These are phyloP conservation scores for Beta macrorhiza DNA, from an alignment of 179 eudicot species.

Conservation along the genomic window DNA sequence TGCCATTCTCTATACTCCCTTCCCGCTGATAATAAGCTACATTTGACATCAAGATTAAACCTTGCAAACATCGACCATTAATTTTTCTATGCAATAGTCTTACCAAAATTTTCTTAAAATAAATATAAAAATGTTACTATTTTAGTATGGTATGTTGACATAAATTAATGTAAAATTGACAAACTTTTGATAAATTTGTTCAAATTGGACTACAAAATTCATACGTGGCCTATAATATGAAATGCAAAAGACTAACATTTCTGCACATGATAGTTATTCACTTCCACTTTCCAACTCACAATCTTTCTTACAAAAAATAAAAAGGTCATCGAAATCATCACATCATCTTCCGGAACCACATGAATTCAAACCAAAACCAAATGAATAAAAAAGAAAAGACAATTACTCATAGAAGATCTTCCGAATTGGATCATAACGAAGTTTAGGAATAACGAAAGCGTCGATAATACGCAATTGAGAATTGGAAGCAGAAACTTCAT, in stretches of 20 bases:
- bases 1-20: not conserved
- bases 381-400: not conserved
- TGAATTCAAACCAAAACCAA: not conserved
- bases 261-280: not conserved
- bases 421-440: slow-evolving; percentile 64
- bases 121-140: not conserved
- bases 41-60: not conserved
- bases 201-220: not conserved
- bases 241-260: not conserved
- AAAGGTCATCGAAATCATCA: not conserved
- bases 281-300: too few relatives aligned
- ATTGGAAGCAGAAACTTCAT: slow-evolving; percentile 31
- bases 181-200: not conserved
- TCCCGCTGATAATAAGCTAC: not conserved
- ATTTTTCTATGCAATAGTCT: not conserved
- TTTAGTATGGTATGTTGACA: not conserved
- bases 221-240: too few relatives aligned
- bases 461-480: slow-evolving; percentile 58
- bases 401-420: slow-evolving; percentile 58
- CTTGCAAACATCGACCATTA: not conserved
- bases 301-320: too few relatives aligned
- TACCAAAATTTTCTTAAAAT: not conserved
- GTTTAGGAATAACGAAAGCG: slow-evolving; percentile 67
- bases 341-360: not conserved
- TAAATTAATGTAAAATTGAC: not conserved